Base-by-base conservation (phyloP, 192 early-diverging fungal species). In the Mycoemilia scoparia region DNA sequence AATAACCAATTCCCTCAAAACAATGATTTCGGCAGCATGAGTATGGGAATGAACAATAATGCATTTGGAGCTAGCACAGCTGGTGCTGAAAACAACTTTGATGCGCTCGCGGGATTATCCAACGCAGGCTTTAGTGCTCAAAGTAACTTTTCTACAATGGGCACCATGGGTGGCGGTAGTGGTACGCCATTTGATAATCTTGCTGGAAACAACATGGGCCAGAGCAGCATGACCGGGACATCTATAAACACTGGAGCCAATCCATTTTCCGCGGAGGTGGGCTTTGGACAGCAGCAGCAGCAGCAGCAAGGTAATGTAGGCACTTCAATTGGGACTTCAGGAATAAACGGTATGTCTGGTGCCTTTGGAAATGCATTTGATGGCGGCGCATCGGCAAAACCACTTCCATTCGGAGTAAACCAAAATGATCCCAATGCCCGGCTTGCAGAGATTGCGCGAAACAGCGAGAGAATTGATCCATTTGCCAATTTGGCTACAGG, bases 391-490 rank as follows among this genome's bases (percentile, higher is more conserved):
- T 35, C 29, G 0, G 64, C 60, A 19, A 57, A 59, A 34, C 31
- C 49, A 8, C 39, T 67, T 36, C 58, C 60, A 7, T 57, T 47
- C 28, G 51, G 56, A 4, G 40, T 40, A 19, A 47, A 43, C 28
- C 36, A 46, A 12, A 49, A 46, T 18, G 49, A 51, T 13, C 55
- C 65, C 6, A 63, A 62, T 38, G 29, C 65, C 4, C 42, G 34
- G 30, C 22, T 67, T 1, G 65, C 65, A 2, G 59, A 62, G 38
- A 63, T 69, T 45, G 67, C 67, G 8, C 61, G 67, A 30, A 69
- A 69, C 39, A 62, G 61, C 43, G 55, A 56, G 15, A 37, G 45
- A 24, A 69, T 69, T 30, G 67, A 69, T 31, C 67, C 67, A 29
- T 69, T 69, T 36, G 67, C 67, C 23, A 66, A 57, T 43, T 41